These are phyloP conservation scores for Lyophyllum semitale DNA, from an alignment of 768 basidiomycete genomes.

Conservation along the genomic window DNA sequence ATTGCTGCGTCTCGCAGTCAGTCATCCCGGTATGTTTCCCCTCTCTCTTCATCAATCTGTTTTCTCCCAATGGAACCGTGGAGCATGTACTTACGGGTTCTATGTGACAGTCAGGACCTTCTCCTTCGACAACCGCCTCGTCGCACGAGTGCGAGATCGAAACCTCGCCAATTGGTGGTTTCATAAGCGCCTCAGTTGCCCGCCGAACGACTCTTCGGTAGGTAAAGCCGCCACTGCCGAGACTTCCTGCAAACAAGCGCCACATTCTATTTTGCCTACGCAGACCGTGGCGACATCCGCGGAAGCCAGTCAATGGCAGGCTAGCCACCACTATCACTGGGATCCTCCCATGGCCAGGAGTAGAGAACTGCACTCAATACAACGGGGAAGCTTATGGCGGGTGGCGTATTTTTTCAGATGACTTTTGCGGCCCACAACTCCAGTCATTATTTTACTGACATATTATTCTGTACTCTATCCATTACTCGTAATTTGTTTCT, in stretches of 20 bases:
- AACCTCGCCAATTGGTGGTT: conserved; percentile 67
- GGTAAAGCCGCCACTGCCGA: conserved; percentile 55
- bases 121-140: conserved; percentile 67
- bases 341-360: conserved; percentile 16
- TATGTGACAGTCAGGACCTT: conserved; percentile 60
- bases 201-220: conserved; percentile 61
- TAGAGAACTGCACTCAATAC: conserved; percentile 10
- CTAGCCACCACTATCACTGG: not conserved
- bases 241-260: conserved; percentile 62
- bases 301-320: conserved; percentile 20
- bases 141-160: conserved; percentile 40
- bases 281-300: conserved; percentile 54
- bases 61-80: too few species aligned
- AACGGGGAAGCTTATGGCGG: conserved; percentile 15
- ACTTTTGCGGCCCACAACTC: not conserved
- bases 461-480: not conserved
- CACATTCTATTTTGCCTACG: conserved; percentile 56
- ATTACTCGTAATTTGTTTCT: not conserved
- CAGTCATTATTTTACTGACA: not conserved
- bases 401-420: conserved; percentile 14
- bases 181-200: conserved; percentile 58
- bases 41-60: conserved; percentile 19
- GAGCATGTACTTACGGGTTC: conserved; percentile 67
- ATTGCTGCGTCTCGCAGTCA: too few species aligned
- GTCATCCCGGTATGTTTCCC: conserved; percentile 46